phyloP scores from a whole-genome alignment of 1,284 basidiomycete genomes.

The Naganishia sp. region DNA sequence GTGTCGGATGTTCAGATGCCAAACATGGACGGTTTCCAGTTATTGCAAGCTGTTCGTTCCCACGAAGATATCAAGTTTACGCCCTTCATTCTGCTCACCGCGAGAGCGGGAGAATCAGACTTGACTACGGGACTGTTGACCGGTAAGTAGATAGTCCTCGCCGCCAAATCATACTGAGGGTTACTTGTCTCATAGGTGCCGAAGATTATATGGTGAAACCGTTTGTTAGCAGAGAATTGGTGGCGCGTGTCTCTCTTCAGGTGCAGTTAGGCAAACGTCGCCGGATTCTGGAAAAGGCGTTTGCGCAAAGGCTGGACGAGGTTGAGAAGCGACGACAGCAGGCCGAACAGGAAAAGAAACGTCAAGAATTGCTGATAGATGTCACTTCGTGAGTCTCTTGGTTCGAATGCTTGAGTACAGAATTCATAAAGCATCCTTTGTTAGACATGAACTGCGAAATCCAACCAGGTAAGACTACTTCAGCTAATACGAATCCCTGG shows the following conservation, averaged over 20 bases:
- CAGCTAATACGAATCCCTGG: not conserved
- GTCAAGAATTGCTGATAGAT: constrained; percentile 53
- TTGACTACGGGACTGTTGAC: constrained; percentile 49
- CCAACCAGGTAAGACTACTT: not conserved
- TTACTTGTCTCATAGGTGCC: constrained; percentile 35
- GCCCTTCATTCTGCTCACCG: constrained; percentile 47
- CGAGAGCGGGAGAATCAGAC: constrained; percentile 40
- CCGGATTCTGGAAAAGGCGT: constrained; percentile 44
- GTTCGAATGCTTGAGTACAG: not conserved
- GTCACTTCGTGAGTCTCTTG: constrained; percentile 42
- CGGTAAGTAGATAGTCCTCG: constrained; percentile 33
- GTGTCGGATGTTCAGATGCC: constrained; percentile 49
- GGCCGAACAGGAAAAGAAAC: constrained; percentile 50
- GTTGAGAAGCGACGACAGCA: constrained; percentile 48
- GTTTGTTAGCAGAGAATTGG: constrained; percentile 52
- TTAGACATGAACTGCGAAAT: not conserved
- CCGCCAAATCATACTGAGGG: not conserved
- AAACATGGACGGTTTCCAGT: constrained; percentile 28
- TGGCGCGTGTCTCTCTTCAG: constrained; percentile 50
- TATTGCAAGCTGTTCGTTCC: constrained; percentile 27
- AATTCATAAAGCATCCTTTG: not conserved
- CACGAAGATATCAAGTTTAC: constrained; percentile 37
- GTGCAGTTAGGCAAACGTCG: constrained; percentile 49
- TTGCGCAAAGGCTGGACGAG: constrained; percentile 47
- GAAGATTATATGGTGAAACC: constrained; percentile 53